These are phyloP conservation scores for Solanum lycopersicoides DNA, from an alignment of 257 asterid species.

Conservation along the genomic window DNA sequence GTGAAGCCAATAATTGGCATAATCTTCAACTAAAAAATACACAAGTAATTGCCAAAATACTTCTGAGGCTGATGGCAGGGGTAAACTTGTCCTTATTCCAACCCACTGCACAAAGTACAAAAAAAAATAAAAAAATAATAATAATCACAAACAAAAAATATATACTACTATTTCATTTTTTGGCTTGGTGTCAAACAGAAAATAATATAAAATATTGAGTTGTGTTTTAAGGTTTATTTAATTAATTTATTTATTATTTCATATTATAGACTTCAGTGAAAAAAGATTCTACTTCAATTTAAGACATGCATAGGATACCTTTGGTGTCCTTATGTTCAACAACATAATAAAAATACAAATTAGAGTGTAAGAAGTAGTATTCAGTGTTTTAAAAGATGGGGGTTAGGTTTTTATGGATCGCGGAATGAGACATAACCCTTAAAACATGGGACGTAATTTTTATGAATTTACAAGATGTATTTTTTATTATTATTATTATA, in stretches of 20 bases:
- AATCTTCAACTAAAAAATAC: conserved; percentile 59
- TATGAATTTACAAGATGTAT: background rate
- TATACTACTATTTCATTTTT: background rate
- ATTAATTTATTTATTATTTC: background rate
- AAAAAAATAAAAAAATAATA: background rate
- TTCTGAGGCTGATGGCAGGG: conserved; percentile 51
- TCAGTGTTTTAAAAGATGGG: background rate
- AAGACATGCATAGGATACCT: background rate
- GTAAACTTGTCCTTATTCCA: conserved; percentile 61
- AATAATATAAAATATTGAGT: background rate
- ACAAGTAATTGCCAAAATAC: conserved; percentile 46
- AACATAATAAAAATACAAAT: background rate
- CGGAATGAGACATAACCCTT: background rate
- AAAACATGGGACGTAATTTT: too few relatives aligned
- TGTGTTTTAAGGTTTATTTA: background rate
- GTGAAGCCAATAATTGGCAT: conserved; percentile 67
- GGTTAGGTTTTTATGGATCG: background rate
- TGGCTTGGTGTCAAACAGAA: background rate
- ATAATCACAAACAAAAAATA: background rate
- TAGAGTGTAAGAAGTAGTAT: background rate
- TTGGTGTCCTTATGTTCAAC: background rate
- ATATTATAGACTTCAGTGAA: background rate
- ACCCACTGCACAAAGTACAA: conserved; percentile 28
- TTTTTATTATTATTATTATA: background rate
- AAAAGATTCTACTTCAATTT: background rate